Conservation (phyloP, 257 asterid species). For the Jacaranda mimosifolia region DNA sequence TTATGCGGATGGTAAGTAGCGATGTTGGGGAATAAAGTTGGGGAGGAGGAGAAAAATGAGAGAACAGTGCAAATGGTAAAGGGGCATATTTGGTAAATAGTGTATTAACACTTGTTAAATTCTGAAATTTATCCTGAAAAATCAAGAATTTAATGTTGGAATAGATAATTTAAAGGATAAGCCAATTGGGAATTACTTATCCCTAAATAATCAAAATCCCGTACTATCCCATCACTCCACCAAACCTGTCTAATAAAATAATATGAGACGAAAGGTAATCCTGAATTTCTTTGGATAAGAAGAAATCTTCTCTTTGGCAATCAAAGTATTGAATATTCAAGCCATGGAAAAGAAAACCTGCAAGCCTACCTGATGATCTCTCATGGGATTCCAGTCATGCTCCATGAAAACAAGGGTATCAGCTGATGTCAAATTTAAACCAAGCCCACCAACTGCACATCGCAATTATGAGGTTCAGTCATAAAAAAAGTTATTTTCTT, state of each 20-base stretch:
- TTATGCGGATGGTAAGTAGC: not conserved
- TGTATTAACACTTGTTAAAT: not conserved
- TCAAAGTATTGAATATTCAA: constrained; percentile 20
- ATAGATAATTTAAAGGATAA: not conserved
- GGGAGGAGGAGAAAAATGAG: not conserved
- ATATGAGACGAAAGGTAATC: not conserved
- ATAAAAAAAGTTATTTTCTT: constrained; percentile 6
- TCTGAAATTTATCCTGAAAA: not conserved
- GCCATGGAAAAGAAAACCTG: constrained; percentile 20
- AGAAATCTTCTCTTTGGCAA: not conserved
- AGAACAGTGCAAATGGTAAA: not conserved
- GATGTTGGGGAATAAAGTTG: too few relatives aligned
- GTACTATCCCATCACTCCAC: not conserved
- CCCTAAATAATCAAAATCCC: not conserved
- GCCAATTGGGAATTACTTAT: not conserved
- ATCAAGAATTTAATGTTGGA: not conserved
- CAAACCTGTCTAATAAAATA: not conserved
- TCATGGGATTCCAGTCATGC: constrained; percentile 99
- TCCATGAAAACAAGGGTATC: constrained; percentile 99
- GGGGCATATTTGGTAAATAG: not conserved
- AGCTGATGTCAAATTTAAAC: constrained; percentile 96
- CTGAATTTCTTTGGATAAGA: not conserved
- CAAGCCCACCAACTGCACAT: constrained; percentile 96
- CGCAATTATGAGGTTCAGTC: constrained; percentile 19
- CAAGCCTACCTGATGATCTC: constrained; percentile 89